Evolutionary conservation across 257 asterid species (phyloP).

Genomic region (Solanum virginianum): DNA sequence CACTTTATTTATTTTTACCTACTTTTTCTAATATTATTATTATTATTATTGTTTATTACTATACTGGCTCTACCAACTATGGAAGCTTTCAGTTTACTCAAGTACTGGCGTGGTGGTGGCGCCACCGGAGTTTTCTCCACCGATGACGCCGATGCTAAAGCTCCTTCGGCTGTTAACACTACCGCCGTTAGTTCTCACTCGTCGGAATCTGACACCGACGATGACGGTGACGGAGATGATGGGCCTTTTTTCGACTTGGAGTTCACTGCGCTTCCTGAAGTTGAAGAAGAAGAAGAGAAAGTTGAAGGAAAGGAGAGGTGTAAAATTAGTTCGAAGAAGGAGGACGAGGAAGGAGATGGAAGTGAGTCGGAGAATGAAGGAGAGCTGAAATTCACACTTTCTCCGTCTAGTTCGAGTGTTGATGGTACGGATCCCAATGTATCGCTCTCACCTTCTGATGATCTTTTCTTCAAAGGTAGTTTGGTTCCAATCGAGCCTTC

Average conservation of each 20-base stretch:
- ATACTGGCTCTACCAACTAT: slow-evolving; percentile 36
- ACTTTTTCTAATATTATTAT: not conserved
- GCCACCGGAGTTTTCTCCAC: not conserved
- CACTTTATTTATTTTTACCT: not conserved
- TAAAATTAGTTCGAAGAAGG: not conserved
- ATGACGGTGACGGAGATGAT: slow-evolving; percentile 2
- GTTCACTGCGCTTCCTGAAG: slow-evolving; percentile 17
- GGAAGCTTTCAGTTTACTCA: slow-evolving; percentile 36
- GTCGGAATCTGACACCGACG: slow-evolving; percentile 14
- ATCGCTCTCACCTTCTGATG: slow-evolving; percentile 10
- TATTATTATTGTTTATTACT: not conserved
- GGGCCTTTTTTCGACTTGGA: slow-evolving; percentile 33
- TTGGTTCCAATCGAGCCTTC: slow-evolving; percentile 20
- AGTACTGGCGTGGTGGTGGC: slow-evolving; percentile 30
- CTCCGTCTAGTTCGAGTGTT: slow-evolving; percentile 2
- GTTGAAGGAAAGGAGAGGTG: not conserved
- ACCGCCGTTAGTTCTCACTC: slow-evolving; percentile 3
- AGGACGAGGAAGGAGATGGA: not conserved
- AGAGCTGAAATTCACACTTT: slow-evolving; percentile 11
- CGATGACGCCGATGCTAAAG: not conserved
- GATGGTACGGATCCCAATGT: not conserved
- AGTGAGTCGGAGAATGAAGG: slow-evolving; percentile 1
- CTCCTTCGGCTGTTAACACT: not conserved
- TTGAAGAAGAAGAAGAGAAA: not conserved
- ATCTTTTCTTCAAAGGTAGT: slow-evolving; percentile 17